A percentile compares a stretch with the other conserved stretches of the same genome.
Evolutionary conservation across 2,329 filamentous ascomycete species (phyloP).

Genomic region (Sclerotinia nivalis): DNA sequence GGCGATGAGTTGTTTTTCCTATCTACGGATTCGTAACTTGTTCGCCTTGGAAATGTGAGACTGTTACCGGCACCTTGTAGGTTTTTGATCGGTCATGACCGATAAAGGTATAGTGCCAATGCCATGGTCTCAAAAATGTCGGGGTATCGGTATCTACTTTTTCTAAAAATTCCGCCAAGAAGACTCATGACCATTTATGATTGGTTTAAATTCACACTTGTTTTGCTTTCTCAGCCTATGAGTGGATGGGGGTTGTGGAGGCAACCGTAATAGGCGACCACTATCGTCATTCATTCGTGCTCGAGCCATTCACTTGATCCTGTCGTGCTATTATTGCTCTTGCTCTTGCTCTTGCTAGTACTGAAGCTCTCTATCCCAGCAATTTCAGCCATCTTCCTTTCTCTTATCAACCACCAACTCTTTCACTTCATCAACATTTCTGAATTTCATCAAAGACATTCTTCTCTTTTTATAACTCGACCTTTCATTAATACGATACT

Average conservation of each 20-base stretch:
- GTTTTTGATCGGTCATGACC: not conserved
- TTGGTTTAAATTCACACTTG: not conserved
- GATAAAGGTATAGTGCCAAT: not conserved
- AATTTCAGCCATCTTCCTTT: slow-evolving; percentile 19
- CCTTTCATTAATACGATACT: not conserved
- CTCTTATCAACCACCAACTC: slow-evolving; percentile 26
- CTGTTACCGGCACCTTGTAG: not conserved
- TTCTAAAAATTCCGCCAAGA: not conserved
- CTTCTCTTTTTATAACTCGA: slow-evolving; percentile 24
- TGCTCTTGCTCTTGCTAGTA: not conserved
- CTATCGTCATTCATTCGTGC: slow-evolving; percentile 24
- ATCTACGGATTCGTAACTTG: no score
- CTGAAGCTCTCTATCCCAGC: slow-evolving; percentile 16
- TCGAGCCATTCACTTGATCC: not conserved
- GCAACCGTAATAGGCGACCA: slow-evolving; percentile 11
- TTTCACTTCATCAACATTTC: slow-evolving; percentile 31
- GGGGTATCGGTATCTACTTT: slow-evolving; percentile 11
- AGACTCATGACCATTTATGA: slow-evolving; percentile 11
- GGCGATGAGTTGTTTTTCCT: no score
- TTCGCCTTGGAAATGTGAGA: not conserved
- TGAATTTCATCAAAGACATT: slow-evolving; percentile 28
- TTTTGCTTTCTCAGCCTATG: not conserved
- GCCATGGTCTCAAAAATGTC: slow-evolving; percentile 1
- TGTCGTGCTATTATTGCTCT: not conserved
- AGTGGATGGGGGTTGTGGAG: slow-evolving; percentile 14